Evolutionary conservation across 345 rosid genomes (phyloP).

Genomic region (Camelina neglecta): DNA sequence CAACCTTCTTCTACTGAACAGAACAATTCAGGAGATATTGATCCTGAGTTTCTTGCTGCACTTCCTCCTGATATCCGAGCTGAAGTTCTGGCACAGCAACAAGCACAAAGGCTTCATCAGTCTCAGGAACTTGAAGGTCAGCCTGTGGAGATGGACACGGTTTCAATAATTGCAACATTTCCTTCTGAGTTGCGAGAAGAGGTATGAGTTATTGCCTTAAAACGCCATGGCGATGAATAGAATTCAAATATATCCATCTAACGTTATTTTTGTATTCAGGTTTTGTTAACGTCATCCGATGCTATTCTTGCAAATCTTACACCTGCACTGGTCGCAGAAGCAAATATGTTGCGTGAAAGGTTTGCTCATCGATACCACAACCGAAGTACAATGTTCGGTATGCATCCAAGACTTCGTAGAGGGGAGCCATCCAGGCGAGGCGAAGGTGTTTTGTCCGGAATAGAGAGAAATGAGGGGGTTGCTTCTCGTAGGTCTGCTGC

Average conservation of each 20-base stretch:
- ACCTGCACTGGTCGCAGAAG: slow-evolving; percentile 98
- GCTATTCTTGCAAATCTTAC: slow-evolving; percentile 96
- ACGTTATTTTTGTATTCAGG: slow-evolving; percentile 53
- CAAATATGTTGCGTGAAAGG: slow-evolving; percentile 96
- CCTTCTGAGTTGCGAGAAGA: slow-evolving; percentile 97
- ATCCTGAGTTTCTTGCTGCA: slow-evolving; percentile 98
- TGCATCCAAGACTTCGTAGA: slow-evolving; percentile 94
- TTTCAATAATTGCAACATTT: slow-evolving; percentile 96
- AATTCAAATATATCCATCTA: slow-evolving; percentile 8
- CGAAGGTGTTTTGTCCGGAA: slow-evolving; percentile 73
- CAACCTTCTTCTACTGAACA: slow-evolving; percentile 75
- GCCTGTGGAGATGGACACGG: slow-evolving; percentile 99
- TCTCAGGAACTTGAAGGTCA: slow-evolving; percentile 98
- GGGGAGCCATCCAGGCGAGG: slow-evolving; percentile 92
- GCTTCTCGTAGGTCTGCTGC: slow-evolving; percentile 72
- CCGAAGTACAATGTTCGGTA: slow-evolving; percentile 77
- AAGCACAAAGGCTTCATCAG: slow-evolving; percentile 88
- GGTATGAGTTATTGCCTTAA: slow-evolving; percentile 48
- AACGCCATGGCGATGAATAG: background rate
- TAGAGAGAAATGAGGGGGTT: slow-evolving; percentile 61
- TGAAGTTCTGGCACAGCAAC: slow-evolving; percentile 95
- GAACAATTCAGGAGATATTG: slow-evolving; percentile 82
- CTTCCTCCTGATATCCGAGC: slow-evolving; percentile 97
- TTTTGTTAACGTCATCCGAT: slow-evolving; percentile 92
- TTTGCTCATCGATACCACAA: slow-evolving; percentile 88